phyloP scores from a whole-genome alignment of 2,329 filamentous ascomycete species.

The Cephalotrichum gorgonifer region DNA sequence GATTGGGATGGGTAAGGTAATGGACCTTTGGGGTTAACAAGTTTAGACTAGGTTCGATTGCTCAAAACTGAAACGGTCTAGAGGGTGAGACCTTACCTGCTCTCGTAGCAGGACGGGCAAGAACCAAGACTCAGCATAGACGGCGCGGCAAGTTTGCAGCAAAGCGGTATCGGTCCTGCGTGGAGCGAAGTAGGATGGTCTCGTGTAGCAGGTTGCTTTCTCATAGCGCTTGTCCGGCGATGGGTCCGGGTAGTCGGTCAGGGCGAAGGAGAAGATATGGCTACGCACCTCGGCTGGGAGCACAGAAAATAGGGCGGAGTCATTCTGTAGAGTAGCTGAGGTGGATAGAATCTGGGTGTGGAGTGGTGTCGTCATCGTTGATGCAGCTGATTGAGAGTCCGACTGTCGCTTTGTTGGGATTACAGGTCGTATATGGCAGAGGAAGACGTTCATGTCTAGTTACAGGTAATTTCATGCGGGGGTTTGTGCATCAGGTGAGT shows the following conservation, averaged over 20 bases:
- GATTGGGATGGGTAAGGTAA: conserved; percentile 20
- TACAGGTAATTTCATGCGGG: too few species aligned
- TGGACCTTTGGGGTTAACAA: too few species aligned
- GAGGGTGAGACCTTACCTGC: too few species aligned
- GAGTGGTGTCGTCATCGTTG: background rate
- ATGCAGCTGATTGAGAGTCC: too few species aligned
- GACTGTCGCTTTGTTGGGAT: too few species aligned
- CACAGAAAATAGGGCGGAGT: conserved; percentile 17
- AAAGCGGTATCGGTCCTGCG: conserved; percentile 24
- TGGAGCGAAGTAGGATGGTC: conserved; percentile 28
- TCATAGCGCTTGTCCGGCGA: conserved; percentile 14
- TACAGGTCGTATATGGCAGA: too few species aligned
- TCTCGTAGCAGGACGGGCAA: conserved; percentile 27
- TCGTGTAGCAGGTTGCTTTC: conserved; percentile 22
- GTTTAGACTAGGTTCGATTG: too few species aligned
- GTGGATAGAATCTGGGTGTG: background rate
- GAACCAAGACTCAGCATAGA: conserved; percentile 31
- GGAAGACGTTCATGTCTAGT: too few species aligned
- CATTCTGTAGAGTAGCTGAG: background rate
- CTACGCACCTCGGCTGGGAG: conserved; percentile 39
- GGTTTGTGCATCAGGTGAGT: too few species aligned
- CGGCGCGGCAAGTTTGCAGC: conserved; percentile 28
- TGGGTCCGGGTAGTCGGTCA: conserved; percentile 26
- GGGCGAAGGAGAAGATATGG: conserved; percentile 30
- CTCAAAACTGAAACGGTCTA: too few species aligned